Evolutionary conservation across 2,329 filamentous ascomycete genomes (phyloP), one percentile per base, ranked within the genome.

Genomic region (Westerdykella aurantiaca): DNA sequence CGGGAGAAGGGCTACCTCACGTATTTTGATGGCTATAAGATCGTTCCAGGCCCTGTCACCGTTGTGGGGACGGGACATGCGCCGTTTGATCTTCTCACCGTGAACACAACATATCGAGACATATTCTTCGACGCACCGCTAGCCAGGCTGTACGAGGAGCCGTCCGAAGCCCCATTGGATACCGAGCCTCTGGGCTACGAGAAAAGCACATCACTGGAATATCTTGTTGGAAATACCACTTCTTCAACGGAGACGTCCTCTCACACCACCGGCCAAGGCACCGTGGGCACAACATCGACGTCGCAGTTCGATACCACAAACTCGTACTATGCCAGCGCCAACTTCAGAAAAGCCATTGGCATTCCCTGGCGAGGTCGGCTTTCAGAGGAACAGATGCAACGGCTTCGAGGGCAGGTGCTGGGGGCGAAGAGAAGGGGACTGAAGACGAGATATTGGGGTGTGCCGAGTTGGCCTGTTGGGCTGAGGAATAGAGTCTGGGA

Each of bases 251-350:
- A 40, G 14, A 18, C 25, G 3, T 12, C 7, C 2, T 29, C 4
- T 29, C 43, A 41, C 23, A 38, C 38, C 11, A 45, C 47, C 7
- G 71, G 72, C 18, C 75, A 78, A 61, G 76, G 74, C 43, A 61
- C 65, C 13, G 68, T 71, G 40, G 69, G 69, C 40, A 67, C 69
- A 34, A 53, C 63, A 1, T 54, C 56, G 2, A 47, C 60, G 3
- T 66, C 69, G 25, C 56, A 55, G 2, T 65, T 71, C 22, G 67
- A 70, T 49, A 61, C 62, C 0, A 66, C 68, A 14, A 87, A 85
- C 60, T 83, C 80, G 3, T 82, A 80, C 65, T 87, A 86, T 61
- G 80, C 83, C 14, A 82, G 78, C 38, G 73, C 75, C 3, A 74
- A 77, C 13, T 82, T 86, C 56, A 66, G 63, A 14, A 56, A 63